phyloP scores from a whole-genome alignment of 2,329 filamentous ascomycete genomes.

The Eurotiales sp. region DNA sequence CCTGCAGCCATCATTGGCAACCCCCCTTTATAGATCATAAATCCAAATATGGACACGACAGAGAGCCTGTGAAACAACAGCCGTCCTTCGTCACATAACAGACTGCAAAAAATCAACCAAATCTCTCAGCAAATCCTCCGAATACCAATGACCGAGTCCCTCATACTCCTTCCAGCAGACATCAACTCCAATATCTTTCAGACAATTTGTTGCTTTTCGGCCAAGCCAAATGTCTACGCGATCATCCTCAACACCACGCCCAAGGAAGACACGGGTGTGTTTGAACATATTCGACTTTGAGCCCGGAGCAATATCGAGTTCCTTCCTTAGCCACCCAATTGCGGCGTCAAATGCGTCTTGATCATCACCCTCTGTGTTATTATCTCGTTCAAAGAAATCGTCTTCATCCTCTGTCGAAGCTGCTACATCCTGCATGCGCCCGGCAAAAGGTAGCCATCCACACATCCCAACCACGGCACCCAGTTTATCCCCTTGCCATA shows the following conservation, averaged over 20 bases:
- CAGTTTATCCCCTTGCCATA: constrained; percentile 37
- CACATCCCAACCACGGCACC: constrained; percentile 10
- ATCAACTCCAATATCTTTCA: constrained; percentile 33
- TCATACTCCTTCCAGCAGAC: constrained; percentile 39
- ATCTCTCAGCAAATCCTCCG: constrained; percentile 38
- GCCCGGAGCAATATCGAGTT: constrained; percentile 1
- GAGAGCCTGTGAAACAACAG: no score
- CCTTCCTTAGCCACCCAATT: constrained; percentile 1
- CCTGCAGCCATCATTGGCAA: no score
- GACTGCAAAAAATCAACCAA: constrained; percentile 23
- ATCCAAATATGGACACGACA: no score
- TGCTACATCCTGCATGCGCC: constrained; percentile 1
- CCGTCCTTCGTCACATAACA: no score
- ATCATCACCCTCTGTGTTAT: not conserved
- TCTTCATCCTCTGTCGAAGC: not conserved
- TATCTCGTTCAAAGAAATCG: not conserved
- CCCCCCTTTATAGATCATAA: no score
- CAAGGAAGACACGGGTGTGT: not conserved
- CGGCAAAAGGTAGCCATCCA: constrained; percentile 12
- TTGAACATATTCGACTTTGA: constrained; percentile 7
- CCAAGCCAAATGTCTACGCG: constrained; percentile 40
- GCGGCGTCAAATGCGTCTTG: constrained; percentile 1
- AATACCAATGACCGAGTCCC: constrained; percentile 47
- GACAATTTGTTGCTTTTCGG: constrained; percentile 27
- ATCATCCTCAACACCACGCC: constrained; percentile 30